These are phyloP conservation scores for Phytophthora multivora DNA, from an alignment of 352 stramenopile species.

Conservation along the genomic window DNA sequence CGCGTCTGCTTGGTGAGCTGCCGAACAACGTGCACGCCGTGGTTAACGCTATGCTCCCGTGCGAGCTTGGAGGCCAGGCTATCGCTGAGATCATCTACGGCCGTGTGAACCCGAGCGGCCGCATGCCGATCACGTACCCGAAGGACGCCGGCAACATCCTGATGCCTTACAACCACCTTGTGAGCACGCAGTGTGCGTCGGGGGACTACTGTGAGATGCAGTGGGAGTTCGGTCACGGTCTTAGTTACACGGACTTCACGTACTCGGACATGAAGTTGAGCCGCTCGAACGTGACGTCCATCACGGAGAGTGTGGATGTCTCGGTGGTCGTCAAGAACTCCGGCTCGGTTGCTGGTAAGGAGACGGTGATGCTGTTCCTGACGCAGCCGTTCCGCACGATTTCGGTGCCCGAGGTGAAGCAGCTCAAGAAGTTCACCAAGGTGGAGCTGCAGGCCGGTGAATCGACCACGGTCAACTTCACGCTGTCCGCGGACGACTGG, in stretches of 20 bases:
- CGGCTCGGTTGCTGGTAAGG: conserved; percentile 54
- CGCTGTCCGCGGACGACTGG: conserved; percentile 53
- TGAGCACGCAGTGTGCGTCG: conserved; percentile 51
- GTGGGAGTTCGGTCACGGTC: conserved; percentile 64
- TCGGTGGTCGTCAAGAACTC: conserved; percentile 74
- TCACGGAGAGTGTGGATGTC: conserved; percentile 43
- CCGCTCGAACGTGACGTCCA: conserved; percentile 31
- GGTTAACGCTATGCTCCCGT: conserved; percentile 77
- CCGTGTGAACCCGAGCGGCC: conserved; percentile 79
- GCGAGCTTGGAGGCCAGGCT: conserved; percentile 74
- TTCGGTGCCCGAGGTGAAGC: conserved; percentile 76
- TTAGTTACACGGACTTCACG: conserved; percentile 71
- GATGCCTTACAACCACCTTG: conserved; percentile 77
- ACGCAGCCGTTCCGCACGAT: conserved; percentile 60
- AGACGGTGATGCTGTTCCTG: conserved; percentile 81
- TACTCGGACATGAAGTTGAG: conserved; percentile 54
- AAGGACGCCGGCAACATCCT: conserved; percentile 57
- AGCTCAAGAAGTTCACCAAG: conserved; percentile 82
- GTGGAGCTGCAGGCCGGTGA: conserved; percentile 53
- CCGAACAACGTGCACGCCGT: conserved; percentile 65
- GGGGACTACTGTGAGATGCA: conserved; percentile 51
- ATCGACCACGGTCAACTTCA: conserved; percentile 41
- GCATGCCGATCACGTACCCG: conserved; percentile 85
- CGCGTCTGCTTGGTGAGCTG: conserved; percentile 67
- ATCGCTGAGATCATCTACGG: conserved; percentile 88